Conservation (phyloP, 2,329 filamentous ascomycete genomes). For the Exophiala phaeomuriformis region DNA sequence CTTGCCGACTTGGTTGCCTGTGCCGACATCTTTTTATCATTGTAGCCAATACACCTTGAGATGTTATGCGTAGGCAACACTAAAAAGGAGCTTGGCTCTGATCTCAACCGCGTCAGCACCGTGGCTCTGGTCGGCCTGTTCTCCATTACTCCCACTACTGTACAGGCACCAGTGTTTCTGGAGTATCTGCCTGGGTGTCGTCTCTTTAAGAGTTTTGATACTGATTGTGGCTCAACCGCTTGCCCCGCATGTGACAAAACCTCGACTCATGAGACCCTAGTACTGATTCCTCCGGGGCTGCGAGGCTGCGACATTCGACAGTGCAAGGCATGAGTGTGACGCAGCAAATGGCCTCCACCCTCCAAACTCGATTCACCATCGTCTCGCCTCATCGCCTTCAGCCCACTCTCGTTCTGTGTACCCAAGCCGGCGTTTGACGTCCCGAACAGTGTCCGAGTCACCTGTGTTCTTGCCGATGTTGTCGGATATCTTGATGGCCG, state of each 20-base stretch:
- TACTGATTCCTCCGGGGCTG: constrained; percentile 1
- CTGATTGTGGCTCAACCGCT: neutral
- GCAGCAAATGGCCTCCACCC: neutral
- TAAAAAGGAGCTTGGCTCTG: neutral
- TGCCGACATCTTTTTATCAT: neutral
- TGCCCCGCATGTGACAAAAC: constrained; percentile 17
- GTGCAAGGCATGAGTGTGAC: constrained; percentile 1
- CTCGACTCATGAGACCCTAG: constrained; percentile 12
- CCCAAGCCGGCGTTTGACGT: constrained; percentile 77
- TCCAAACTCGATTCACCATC: constrained; percentile 55
- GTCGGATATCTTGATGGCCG: constrained; percentile 87
- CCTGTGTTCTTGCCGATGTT: constrained; percentile 94
- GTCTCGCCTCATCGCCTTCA: constrained; percentile 71
- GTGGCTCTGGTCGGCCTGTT: neutral
- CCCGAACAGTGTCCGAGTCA: constrained; percentile 66
- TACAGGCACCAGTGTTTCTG: neutral
- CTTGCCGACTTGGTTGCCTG: neutral
- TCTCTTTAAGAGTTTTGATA: neutral
- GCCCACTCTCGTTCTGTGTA: constrained; percentile 81
- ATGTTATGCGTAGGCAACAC: no score
- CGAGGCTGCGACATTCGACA: constrained; percentile 23
- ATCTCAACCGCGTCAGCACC: neutral
- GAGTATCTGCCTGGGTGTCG: constrained; percentile 3
- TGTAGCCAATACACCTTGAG: neutral
- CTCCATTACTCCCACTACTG: neutral